Conservation (phyloP, 2,329 filamentous ascomycete species). For the Eurotiales sp. region DNA sequence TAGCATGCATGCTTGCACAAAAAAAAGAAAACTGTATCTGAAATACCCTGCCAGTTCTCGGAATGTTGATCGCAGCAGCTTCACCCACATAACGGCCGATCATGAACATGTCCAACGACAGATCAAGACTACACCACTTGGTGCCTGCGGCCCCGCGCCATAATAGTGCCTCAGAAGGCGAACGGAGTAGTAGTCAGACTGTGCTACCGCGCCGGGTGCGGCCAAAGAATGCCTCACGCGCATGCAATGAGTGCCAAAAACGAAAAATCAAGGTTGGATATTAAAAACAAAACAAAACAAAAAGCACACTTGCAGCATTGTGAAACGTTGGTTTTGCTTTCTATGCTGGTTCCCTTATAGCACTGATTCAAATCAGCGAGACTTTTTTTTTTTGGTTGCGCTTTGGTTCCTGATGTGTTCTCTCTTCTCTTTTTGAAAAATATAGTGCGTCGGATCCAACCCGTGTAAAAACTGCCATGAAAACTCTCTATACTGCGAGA, state of each 20-base stretch:
- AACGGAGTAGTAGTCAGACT: conserved; percentile 4
- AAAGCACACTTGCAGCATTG: background rate
- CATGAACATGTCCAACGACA: conserved; percentile 11
- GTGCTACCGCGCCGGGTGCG: conserved; percentile 9
- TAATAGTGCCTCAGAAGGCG: background rate
- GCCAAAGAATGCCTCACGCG: conserved; percentile 14
- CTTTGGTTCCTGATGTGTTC: no score
- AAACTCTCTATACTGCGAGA: conserved; percentile 13
- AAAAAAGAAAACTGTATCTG: no score
- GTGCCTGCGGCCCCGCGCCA: conserved; percentile 7
- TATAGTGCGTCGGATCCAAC: conserved; percentile 13
- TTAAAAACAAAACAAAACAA: no score
- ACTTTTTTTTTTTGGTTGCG: background rate
- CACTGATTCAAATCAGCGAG: background rate
- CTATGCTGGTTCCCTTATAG: no score
- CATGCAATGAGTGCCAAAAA: conserved; percentile 15
- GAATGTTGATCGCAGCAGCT: background rate
- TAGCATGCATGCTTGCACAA: no score
- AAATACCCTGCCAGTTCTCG: background rate
- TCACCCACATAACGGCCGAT: no score
- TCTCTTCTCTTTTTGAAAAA: no score
- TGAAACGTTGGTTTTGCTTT: background rate
- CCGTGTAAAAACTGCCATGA: conserved; percentile 14
- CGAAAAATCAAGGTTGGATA: conserved; percentile 15
- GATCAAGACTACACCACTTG: conserved; percentile 11